phyloP scores from a whole-genome alignment of 2,329 filamentous ascomycete species.

The Podosphaera xanthii region DNA sequence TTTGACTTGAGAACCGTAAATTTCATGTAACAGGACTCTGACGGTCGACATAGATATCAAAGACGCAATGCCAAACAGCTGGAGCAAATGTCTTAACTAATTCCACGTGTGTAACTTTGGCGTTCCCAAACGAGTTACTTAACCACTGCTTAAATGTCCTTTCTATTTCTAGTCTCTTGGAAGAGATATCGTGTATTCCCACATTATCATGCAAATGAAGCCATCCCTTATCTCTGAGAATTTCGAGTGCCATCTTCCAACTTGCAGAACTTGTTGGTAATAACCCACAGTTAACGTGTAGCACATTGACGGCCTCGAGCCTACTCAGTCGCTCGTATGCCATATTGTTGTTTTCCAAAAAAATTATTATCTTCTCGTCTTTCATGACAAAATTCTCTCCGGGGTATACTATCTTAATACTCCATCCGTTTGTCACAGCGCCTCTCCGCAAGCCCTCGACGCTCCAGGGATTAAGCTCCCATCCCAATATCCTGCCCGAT shows the following conservation, averaged over 20 bases:
- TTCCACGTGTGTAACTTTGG: conserved; percentile 32
- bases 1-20: too few relatives aligned
- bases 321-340: conserved; percentile 9
- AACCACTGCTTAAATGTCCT: conserved; percentile 7
- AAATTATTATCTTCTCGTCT: conserved; percentile 36
- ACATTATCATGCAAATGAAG: conserved; percentile 47
- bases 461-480: conserved; percentile 79
- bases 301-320: conserved; percentile 13
- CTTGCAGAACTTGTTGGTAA: conserved; percentile 31
- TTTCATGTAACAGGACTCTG: too few relatives aligned
- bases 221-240: conserved; percentile 26
- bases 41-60: conserved; percentile 27
- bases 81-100: conserved; percentile 48
- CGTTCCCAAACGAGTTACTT: conserved; percentile 4
- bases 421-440: conserved; percentile 45
- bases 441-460: conserved; percentile 64
- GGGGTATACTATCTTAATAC: conserved; percentile 27
- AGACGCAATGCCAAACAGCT: conserved; percentile 46
- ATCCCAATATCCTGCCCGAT: conserved; percentile 48
- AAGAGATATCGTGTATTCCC: conserved; percentile 27
- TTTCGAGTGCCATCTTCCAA: conserved; percentile 29
- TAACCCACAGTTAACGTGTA: conserved; percentile 42
- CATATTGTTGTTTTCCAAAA: conserved; percentile 43
- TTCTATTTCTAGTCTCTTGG: conserved; percentile 10
- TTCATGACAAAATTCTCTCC: conserved; percentile 19